Evolutionary conservation across 1,139 yeast genomes (phyloP).

Genomic region (Pichia sp.): DNA sequence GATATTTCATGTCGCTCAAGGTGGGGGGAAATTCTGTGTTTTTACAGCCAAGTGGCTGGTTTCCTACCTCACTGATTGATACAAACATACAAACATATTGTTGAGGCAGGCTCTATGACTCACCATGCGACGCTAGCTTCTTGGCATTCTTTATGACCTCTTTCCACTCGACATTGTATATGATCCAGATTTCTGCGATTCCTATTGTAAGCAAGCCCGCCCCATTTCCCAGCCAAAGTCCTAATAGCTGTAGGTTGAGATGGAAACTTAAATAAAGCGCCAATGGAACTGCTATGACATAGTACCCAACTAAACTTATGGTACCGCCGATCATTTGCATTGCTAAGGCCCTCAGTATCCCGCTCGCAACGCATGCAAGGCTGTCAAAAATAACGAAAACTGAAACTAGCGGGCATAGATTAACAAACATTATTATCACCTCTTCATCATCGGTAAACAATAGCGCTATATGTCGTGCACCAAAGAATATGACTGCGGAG

Average conservation of each 20-base stretch:
- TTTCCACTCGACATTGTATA: constrained; percentile 53
- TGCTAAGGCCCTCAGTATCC: constrained; percentile 83
- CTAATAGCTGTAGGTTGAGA: constrained; percentile 50
- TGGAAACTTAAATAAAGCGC: constrained; percentile 61
- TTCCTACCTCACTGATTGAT: background rate
- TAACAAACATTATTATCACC: constrained; percentile 47
- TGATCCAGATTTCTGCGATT: constrained; percentile 49
- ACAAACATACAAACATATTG: background rate
- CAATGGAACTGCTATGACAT: constrained; percentile 64
- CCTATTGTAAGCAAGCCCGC: constrained; percentile 72
- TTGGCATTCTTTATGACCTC: constrained; percentile 33
- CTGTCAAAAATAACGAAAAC: constrained; percentile 75
- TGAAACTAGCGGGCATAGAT: constrained; percentile 68
- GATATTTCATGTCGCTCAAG: background rate
- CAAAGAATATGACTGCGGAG: constrained; percentile 47
- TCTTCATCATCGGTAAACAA: constrained; percentile 68
- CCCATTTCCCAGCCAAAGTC: constrained; percentile 89
- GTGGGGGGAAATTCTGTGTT: constrained; percentile 1
- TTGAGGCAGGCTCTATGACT: background rate
- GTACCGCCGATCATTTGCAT: constrained; percentile 79
- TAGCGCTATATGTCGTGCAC: constrained; percentile 54
- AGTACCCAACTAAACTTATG: constrained; percentile 71
- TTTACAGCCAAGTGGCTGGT: background rate
- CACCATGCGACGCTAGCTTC: constrained; percentile 4
- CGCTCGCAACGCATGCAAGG: constrained; percentile 77